These are phyloP conservation scores for Kodamaea restingae DNA, from an alignment of 805 yeast genomes.

Conservation along the genomic window DNA sequence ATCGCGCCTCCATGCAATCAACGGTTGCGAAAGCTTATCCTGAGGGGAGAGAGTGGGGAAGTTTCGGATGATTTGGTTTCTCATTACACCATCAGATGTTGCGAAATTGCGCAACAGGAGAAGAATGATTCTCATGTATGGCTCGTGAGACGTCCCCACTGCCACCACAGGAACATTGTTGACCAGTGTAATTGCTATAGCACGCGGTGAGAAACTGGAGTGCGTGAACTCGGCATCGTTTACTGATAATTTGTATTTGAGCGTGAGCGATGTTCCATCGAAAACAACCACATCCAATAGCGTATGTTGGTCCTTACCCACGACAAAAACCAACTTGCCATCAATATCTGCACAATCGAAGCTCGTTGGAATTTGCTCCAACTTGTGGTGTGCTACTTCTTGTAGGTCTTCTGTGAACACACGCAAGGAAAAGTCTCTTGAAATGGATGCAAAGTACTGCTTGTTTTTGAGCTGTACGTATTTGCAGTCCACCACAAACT, in stretches of 20 bases:
- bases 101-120: constrained; percentile 39
- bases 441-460: constrained; percentile 48
- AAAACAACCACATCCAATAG: constrained; percentile 43
- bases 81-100: constrained; percentile 13
- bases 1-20: constrained; percentile 40
- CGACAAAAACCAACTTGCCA: constrained; percentile 39
- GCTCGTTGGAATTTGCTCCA: constrained; percentile 52
- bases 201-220: constrained; percentile 58
- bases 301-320: constrained; percentile 60
- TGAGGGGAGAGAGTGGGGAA: constrained; percentile 57
- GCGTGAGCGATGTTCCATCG: constrained; percentile 2
- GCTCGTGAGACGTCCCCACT: constrained; percentile 73
- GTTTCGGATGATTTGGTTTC: constrained; percentile 27
- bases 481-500: constrained; percentile 38
- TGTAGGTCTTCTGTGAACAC: constrained; percentile 15
- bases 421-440: constrained; percentile 52
- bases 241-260: constrained; percentile 47
- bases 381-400: constrained; percentile 22
- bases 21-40: constrained; percentile 57
- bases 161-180: constrained; percentile 37
- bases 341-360: constrained; percentile 32
- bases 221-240: constrained; percentile 72
- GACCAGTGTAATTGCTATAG: constrained; percentile 22
- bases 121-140: constrained; percentile 66
- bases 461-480: constrained; percentile 14